phyloP scores from a whole-genome alignment of 768 basidiomycete species.

The Lactifluus rugatus region DNA sequence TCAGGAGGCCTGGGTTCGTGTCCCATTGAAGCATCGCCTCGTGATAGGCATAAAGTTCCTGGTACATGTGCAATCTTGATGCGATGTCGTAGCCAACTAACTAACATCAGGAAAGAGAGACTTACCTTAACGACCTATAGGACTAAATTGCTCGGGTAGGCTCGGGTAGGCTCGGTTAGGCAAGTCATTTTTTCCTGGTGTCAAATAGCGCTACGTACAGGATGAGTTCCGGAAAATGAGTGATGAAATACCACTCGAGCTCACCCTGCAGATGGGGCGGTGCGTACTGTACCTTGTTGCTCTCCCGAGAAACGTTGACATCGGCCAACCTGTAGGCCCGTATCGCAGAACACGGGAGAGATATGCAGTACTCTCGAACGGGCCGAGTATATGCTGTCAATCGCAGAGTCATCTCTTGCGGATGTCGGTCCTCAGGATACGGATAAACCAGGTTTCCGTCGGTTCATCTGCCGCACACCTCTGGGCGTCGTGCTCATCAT shows the following conservation, averaged over 20 bases:
- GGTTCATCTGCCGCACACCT: conserved; percentile 76
- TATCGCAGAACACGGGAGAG: conserved; percentile 71
- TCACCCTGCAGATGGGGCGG: conserved; percentile 91
- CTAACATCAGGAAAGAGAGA: too few relatives aligned
- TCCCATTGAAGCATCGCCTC: conserved; percentile 53
- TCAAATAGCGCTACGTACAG: conserved; percentile 23
- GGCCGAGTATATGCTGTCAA: conserved; percentile 74
- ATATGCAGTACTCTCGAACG: conserved; percentile 73
- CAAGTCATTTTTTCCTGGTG: too few relatives aligned
- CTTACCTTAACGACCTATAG: too few relatives aligned
- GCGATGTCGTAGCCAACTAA: not conserved
- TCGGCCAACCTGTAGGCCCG: conserved; percentile 42
- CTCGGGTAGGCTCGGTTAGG: too few relatives aligned
- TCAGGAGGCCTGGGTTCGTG: conserved; percentile 64
- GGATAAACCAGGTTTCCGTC: conserved; percentile 73
- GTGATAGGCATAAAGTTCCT: conserved; percentile 64
- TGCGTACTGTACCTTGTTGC: conserved; percentile 32
- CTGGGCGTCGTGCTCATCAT: conserved; percentile 84
- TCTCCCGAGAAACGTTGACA: not conserved
- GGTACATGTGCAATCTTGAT: conserved; percentile 34
- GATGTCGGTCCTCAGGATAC: conserved; percentile 68
- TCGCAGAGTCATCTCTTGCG: conserved; percentile 63
- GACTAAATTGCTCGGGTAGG: too few relatives aligned
- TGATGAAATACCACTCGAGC: conserved; percentile 61
- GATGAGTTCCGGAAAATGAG: conserved; percentile 41